A percentile compares a stretch with the other conserved stretches of the same genome.
Conservation (phyloP, 2,329 filamentous ascomycete genomes). For the Aspergillus sergii region DNA sequence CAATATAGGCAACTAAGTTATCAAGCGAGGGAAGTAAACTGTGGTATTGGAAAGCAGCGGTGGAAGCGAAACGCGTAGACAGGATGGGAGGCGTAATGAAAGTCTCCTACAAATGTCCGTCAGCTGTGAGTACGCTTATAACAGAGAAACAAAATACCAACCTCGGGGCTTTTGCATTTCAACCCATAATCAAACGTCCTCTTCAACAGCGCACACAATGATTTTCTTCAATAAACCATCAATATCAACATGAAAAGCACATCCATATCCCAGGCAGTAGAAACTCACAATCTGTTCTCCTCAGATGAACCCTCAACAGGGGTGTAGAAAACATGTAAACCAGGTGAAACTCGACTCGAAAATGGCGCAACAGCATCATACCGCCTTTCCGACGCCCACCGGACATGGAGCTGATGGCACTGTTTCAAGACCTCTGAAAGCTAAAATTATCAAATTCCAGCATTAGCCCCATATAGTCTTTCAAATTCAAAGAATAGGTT, state of each 20-base stretch:
- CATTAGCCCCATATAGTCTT: not conserved
- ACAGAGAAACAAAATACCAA: conserved; percentile 29
- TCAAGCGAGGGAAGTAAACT: conserved; percentile 62
- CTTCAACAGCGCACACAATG: conserved; percentile 62
- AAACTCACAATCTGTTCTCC: not conserved
- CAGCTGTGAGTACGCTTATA: not conserved
- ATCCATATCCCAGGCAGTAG: not conserved
- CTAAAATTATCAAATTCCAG: conserved; percentile 35
- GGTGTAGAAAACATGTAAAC: conserved; percentile 79
- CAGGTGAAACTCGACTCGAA: conserved; percentile 73
- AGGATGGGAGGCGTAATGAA: conserved; percentile 63
- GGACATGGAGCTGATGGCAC: conserved; percentile 73
- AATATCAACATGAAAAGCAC: not conserved
- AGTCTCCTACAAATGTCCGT: conserved; percentile 47
- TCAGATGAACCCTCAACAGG: conserved; percentile 31
- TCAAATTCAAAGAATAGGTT: not conserved
- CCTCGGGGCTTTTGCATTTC: conserved; percentile 58
- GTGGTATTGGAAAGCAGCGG: conserved; percentile 71
- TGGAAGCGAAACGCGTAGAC: conserved; percentile 63
- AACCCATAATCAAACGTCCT: conserved; percentile 57
- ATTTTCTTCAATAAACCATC: conserved; percentile 37
- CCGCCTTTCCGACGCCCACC: conserved; percentile 67
- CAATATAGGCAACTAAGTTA: conserved; percentile 57
- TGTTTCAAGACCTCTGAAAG: conserved; percentile 64
- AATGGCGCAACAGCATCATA: conserved; percentile 70